Conservation (phyloP, 768 basidiomycete genomes). For the Naganishia vaughanmartiniae region DNA sequence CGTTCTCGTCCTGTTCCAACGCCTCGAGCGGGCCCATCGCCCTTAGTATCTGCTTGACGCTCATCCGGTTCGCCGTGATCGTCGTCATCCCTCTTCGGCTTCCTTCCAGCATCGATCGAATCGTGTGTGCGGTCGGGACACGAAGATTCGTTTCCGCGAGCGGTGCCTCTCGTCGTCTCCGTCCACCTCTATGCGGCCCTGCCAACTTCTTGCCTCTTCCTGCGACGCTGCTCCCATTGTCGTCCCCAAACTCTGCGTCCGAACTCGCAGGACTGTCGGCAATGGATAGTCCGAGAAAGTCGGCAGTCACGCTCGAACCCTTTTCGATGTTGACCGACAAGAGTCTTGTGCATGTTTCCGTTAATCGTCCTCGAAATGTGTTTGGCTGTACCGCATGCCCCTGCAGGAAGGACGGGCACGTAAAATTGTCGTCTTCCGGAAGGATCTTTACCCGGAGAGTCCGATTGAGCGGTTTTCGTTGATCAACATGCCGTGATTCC, state of each 20-base stretch:
- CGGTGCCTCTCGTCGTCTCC: neutral
- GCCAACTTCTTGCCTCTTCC: constrained; percentile 52
- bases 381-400: neutral
- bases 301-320: constrained; percentile 18
- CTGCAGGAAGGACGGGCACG: neutral
- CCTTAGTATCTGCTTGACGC: constrained; percentile 69
- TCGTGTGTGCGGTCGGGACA: constrained; percentile 68
- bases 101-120: constrained; percentile 69
- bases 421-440: constrained; percentile 5
- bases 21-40: constrained; percentile 58
- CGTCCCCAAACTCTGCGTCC: neutral
- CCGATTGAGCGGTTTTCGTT: constrained; percentile 52
- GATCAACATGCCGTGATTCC: constrained; percentile 55
- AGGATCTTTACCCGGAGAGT: constrained; percentile 6
- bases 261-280: constrained; percentile 29
- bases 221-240: constrained; percentile 4
- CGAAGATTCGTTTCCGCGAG: constrained; percentile 16
- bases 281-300: constrained; percentile 23
- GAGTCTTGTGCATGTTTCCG: constrained; percentile 13
- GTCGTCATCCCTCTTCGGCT: constrained; percentile 73
- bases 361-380: constrained; percentile 9
- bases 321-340: constrained; percentile 21
- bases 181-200: constrained; percentile 57
- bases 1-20: constrained; percentile 31
- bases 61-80: constrained; percentile 78